Evolutionary conservation across 139 green algal genomes (phyloP).

Genomic region (Pleodorina starrii): DNA sequence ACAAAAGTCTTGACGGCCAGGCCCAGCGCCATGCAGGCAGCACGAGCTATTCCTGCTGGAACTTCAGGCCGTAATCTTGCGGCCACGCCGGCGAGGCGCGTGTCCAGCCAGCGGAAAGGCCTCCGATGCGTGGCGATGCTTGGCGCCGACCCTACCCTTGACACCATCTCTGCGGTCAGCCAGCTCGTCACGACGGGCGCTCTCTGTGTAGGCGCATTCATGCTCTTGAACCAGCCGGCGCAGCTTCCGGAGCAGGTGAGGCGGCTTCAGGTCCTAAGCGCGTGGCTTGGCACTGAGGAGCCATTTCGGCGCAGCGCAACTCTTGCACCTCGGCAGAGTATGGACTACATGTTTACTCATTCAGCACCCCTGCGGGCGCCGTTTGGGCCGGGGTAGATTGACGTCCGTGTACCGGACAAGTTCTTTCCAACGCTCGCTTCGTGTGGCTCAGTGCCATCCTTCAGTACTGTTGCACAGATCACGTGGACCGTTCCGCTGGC

Average conservation of each 20-base stretch:
- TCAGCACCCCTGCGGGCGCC: neutral
- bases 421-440: neutral
- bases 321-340: neutral
- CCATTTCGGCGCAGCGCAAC: neutral
- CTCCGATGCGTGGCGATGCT: neutral
- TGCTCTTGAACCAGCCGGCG: slow-evolving; percentile 21
- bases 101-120: neutral
- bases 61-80: slow-evolving; percentile 1
- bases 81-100: neutral
- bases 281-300: neutral
- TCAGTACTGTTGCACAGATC: no score
- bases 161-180: slow-evolving; percentile 17
- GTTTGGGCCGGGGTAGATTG: neutral
- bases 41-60: neutral
- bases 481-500: no score
- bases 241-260: slow-evolving; percentile 18
- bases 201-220: slow-evolving; percentile 9
- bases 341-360: neutral
- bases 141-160: neutral
- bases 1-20: neutral
- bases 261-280: neutral
- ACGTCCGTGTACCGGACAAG: neutral
- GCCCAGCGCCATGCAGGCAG: slow-evolving; percentile 1
- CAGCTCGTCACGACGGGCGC: slow-evolving; percentile 17
- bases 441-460: no score